Conservation (phyloP, 768 basidiomycete genomes). For the Russula griseocarnosa region DNA sequence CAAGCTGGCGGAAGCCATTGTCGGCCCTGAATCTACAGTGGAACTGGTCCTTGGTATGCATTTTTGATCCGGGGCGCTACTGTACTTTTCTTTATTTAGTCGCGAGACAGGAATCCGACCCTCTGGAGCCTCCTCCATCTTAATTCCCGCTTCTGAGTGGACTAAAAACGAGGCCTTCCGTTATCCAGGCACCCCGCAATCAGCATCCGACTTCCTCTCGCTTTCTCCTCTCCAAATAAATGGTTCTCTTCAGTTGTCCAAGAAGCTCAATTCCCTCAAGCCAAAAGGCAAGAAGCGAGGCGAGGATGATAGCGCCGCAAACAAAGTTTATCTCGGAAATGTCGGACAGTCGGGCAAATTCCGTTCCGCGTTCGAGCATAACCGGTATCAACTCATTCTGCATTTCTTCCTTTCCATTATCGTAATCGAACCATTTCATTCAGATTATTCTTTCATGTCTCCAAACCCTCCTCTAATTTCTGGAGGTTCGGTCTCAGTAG, state of each 20-base stretch:
- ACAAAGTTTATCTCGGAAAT: conserved; percentile 17
- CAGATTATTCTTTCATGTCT: conserved; percentile 20
- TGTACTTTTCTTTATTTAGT: neutral
- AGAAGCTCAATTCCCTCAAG: conserved; percentile 18
- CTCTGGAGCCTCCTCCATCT: conserved; percentile 26
- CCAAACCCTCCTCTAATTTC: conserved; percentile 13
- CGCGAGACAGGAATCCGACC: conserved; percentile 18
- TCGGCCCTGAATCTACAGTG: conserved; percentile 1
- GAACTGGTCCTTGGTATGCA: conserved; percentile 26
- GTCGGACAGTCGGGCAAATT: conserved; percentile 12
- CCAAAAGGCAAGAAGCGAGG: conserved; percentile 16
- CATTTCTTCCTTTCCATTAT: neutral
- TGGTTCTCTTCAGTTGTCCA: conserved; percentile 9
- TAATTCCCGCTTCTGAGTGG: conserved; percentile 19
- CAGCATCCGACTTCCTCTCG: conserved; percentile 22
- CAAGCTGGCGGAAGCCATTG: conserved; percentile 18
- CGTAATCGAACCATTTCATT: neutral
- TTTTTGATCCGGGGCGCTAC: neutral
- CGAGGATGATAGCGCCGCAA: conserved; percentile 24
- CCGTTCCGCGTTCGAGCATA: conserved; percentile 24
- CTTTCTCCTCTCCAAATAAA: conserved; percentile 27
- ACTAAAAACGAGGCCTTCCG: conserved; percentile 2
- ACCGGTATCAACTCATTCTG: conserved; percentile 17
- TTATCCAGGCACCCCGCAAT: conserved; percentile 3
- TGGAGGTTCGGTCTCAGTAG: conserved; percentile 21